Evolutionary conservation across 225 moss, liverwort and hornwort species (phyloP).

Genomic region (Marchantia polymorpha): DNA sequence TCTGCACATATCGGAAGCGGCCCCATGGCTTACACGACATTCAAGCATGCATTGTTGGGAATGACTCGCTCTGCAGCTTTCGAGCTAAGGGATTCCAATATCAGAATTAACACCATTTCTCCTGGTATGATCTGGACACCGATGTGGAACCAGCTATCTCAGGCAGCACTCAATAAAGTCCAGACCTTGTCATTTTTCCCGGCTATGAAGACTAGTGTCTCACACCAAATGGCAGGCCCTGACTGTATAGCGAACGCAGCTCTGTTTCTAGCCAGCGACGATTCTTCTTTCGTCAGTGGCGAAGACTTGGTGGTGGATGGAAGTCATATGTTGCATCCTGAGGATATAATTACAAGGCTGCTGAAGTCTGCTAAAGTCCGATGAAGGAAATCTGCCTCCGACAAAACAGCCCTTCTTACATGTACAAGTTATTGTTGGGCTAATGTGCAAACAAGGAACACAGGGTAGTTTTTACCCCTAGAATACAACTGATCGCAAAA

Average conservation of each 20-base stretch:
- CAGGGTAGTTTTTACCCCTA: too few species aligned
- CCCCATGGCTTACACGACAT: constrained; percentile 31
- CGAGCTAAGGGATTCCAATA: constrained; percentile 27
- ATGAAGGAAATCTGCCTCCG: too few species aligned
- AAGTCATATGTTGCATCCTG: constrained; percentile 27
- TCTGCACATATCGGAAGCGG: constrained; percentile 21
- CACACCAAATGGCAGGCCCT: too few species aligned
- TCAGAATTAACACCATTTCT: constrained; percentile 34
- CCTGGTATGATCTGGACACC: constrained; percentile 10
- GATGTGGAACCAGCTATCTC: background rate
- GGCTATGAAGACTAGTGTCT: too few species aligned
- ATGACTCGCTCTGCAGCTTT: constrained; percentile 28
- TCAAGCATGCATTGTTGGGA: constrained; percentile 34
- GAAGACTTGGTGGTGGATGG: constrained; percentile 32
- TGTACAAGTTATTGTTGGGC: too few species aligned
- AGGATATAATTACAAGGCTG: too few species aligned
- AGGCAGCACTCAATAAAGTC: too few species aligned
- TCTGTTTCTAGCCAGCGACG: constrained; percentile 14
- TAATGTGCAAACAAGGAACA: too few species aligned
- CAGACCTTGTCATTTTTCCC: too few species aligned
- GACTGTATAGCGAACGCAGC: constrained; percentile 10
- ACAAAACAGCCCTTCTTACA: too few species aligned
- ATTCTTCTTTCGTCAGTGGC: constrained; percentile 11
- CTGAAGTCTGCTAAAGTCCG: too few species aligned
- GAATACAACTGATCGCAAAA: too few species aligned